These are phyloP conservation scores for Alnus glutinosa DNA, from an alignment of 306 rosid species.

Conservation along the genomic window DNA sequence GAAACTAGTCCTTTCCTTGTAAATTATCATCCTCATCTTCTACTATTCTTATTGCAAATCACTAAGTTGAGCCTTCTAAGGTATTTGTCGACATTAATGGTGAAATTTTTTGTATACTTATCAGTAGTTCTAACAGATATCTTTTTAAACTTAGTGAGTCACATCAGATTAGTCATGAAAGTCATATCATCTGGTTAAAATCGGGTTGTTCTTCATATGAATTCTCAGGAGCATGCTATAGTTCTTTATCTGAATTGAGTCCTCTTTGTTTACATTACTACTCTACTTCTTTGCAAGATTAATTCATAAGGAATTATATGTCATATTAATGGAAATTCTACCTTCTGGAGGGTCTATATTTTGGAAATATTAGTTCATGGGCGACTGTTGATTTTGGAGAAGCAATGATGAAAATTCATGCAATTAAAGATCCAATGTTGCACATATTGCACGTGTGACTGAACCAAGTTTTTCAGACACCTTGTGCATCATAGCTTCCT, in stretches of 20 bases:
- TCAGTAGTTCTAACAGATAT: background rate
- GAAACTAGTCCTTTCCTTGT: background rate
- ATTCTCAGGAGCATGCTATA: background rate
- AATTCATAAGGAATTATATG: background rate
- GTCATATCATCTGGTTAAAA: conserved; percentile 6
- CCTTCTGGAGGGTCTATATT: background rate
- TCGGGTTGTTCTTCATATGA: background rate
- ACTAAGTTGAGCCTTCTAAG: too few relatives aligned
- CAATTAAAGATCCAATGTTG: background rate
- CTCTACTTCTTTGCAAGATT: background rate
- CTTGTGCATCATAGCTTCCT: conserved; percentile 16
- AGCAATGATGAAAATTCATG: background rate
- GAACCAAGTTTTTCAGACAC: background rate
- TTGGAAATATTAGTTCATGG: conserved; percentile 15
- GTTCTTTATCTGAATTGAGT: background rate
- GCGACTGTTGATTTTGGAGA: background rate
- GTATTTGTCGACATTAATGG: too few relatives aligned
- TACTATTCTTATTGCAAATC: background rate
- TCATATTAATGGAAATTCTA: background rate
- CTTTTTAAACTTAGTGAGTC: background rate
- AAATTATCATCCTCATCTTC: background rate
- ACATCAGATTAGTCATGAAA: background rate
- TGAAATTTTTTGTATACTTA: background rate
- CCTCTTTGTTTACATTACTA: background rate
- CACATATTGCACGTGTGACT: conserved; percentile 16